A percentile compares a stretch with the other conserved stretches of the same genome.
Evolutionary conservation across 2,329 filamentous ascomycete genomes (phyloP).

Genomic region (Uncinocarpus reesii): DNA sequence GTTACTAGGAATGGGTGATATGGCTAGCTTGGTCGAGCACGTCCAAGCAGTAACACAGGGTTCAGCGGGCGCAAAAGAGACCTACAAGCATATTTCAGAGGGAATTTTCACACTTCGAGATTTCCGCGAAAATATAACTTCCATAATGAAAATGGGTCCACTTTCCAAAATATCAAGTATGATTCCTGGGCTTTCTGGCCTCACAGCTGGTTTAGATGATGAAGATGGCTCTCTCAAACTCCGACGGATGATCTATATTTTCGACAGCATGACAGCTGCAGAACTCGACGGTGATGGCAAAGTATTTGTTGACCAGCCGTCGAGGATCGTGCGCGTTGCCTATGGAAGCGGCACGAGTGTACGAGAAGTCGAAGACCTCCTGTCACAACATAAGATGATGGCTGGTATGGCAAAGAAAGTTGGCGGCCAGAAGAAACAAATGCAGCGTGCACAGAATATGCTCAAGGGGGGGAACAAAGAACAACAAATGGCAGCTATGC

Average conservation of each 20-base stretch:
- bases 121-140: conserved; percentile 84
- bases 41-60: conserved; percentile 92
- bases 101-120: conserved; percentile 94
- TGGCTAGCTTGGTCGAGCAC: conserved; percentile 88
- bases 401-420: conserved; percentile 98
- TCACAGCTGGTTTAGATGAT: conserved; percentile 95
- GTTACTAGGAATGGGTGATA: conserved; percentile 92
- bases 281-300: conserved; percentile 94
- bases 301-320: conserved; percentile 83
- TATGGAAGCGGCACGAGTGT: conserved; percentile 84
- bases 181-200: conserved; percentile 87
- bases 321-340: conserved; percentile 83
- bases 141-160: conserved; percentile 99
- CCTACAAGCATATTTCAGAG: conserved; percentile 96
- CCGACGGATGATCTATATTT: conserved; percentile 98
- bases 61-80: conserved; percentile 70
- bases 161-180: conserved; percentile 96
- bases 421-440: conserved; percentile 94
- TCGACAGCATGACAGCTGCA: conserved; percentile 93
- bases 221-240: conserved; percentile 89
- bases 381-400: conserved; percentile 99
- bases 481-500: conserved; percentile 92
- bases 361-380: conserved; percentile 83
- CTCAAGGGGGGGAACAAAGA: conserved; percentile 86
- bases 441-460: conserved; percentile 83